phyloP scores from a whole-genome alignment of 371 early-diverging fungal species.

The Phascolomyces articulosus region DNA sequence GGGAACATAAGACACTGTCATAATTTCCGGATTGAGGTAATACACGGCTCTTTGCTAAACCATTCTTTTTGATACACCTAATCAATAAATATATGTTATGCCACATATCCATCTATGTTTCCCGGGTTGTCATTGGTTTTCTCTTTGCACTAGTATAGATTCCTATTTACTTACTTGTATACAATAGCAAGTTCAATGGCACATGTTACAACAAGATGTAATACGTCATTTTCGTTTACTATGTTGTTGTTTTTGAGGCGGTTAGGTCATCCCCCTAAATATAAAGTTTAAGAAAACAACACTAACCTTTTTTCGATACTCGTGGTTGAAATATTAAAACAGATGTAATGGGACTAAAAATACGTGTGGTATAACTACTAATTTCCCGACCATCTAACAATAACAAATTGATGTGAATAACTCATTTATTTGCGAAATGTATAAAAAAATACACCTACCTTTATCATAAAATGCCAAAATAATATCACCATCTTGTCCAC shows the following conservation, averaged over 20 bases:
- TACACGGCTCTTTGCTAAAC: conserved; percentile 41
- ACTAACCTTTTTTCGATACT: conserved; percentile 33
- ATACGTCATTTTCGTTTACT: conserved; percentile 33
- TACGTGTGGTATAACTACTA: conserved; percentile 32
- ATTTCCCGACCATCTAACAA: conserved; percentile 33
- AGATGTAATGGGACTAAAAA: conserved; percentile 53
- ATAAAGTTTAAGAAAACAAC: no score
- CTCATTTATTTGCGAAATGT: no score
- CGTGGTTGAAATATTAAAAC: conserved; percentile 56
- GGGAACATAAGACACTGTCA: conserved; percentile 70
- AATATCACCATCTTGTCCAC: conserved; percentile 64
- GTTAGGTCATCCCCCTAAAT: no score
- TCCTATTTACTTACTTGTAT: conserved; percentile 50
- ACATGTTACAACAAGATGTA: conserved; percentile 64
- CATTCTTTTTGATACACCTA: conserved; percentile 38
- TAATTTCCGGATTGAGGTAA: conserved; percentile 61
- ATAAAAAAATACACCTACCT: conserved; percentile 3
- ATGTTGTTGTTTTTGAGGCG: no score
- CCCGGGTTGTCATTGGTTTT: no score
- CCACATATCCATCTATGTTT: no score
- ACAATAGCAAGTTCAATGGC: conserved; percentile 67
- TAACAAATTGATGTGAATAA: no score
- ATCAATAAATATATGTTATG: conserved; percentile 18
- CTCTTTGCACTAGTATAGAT: no score
- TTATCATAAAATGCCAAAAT: conserved; percentile 44